phyloP scores from a whole-genome alignment of 1,139 yeast species.

The Saccharomyces hybrid region DNA sequence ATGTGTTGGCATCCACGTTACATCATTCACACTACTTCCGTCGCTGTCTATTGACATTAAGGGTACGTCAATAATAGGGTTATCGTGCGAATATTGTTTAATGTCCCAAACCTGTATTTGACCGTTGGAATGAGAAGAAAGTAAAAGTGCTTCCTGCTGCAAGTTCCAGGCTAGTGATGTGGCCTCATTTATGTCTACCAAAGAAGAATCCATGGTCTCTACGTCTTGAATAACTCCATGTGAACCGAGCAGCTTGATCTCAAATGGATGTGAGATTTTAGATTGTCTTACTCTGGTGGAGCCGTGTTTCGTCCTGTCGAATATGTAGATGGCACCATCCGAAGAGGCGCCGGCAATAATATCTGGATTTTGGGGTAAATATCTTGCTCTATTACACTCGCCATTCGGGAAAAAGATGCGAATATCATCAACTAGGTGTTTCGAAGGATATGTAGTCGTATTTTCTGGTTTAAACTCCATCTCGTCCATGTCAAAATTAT shows the following conservation, averaged over 20 bases:
- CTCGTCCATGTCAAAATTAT: slow-evolving; percentile 32
- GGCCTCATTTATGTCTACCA: slow-evolving; percentile 16
- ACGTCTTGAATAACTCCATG: slow-evolving; percentile 7
- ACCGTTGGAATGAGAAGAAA: slow-evolving; percentile 55
- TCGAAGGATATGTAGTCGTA: slow-evolving; percentile 26
- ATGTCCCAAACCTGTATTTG: slow-evolving; percentile 51
- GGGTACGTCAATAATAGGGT: slow-evolving; percentile 17
- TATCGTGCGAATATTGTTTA: slow-evolving; percentile 22
- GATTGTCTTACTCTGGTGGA: slow-evolving; percentile 13
- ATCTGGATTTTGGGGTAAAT: slow-evolving; percentile 67
- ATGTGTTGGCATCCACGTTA: slow-evolving; percentile 55
- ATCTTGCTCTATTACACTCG: slow-evolving; percentile 70
- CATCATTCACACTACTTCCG: slow-evolving; percentile 47
- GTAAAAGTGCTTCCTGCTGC: slow-evolving; percentile 42
- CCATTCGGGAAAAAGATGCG: slow-evolving; percentile 29
- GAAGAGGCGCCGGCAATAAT: slow-evolving; percentile 73
- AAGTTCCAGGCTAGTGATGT: slow-evolving; percentile 45
- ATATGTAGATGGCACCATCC: slow-evolving; percentile 61
- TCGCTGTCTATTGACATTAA: slow-evolving; percentile 15
- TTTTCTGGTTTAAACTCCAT: slow-evolving; percentile 32
- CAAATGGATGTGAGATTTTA: slow-evolving; percentile 7
- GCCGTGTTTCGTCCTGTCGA: slow-evolving; percentile 45
- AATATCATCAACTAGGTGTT: slow-evolving; percentile 23
- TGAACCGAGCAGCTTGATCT: slow-evolving; percentile 11
- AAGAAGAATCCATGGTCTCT: slow-evolving; percentile 1